Conservation (phyloP, 148 eudicot genomes). For the Simmondsia chinensis region DNA sequence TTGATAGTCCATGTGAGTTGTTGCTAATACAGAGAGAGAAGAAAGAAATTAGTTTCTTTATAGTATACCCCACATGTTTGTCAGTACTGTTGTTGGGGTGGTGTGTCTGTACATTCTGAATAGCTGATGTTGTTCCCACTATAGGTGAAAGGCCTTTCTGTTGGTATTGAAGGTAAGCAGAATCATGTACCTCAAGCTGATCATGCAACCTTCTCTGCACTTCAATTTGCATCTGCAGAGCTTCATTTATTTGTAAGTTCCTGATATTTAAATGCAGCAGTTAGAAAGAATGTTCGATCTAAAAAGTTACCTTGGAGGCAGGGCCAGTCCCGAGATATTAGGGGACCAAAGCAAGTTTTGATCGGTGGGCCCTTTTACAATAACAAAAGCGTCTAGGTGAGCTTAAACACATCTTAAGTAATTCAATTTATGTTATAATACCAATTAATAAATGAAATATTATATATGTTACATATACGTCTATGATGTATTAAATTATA, state of each 20-base stretch:
- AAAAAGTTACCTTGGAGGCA: not conserved
- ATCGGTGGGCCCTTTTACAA: too few relatives aligned
- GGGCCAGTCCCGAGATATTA: too few relatives aligned
- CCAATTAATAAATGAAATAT: too few relatives aligned
- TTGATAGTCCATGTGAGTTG: too few relatives aligned
- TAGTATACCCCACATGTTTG: constrained; percentile 31
- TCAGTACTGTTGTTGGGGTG: constrained; percentile 30
- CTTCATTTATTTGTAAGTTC: constrained; percentile 70
- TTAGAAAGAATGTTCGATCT: constrained; percentile 2
- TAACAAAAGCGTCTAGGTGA: too few relatives aligned
- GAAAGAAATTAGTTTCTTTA: too few relatives aligned
- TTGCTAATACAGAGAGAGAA: too few relatives aligned
- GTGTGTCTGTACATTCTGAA: constrained; percentile 27
- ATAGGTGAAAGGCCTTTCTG: constrained; percentile 31
- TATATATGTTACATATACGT: too few relatives aligned
- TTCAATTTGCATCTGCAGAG: constrained; percentile 88
- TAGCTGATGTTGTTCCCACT: constrained; percentile 27
- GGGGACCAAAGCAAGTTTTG: too few relatives aligned
- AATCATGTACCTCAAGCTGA: constrained; percentile 84
- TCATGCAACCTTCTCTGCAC: constrained; percentile 88
- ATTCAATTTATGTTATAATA: too few relatives aligned
- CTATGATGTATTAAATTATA: too few relatives aligned
- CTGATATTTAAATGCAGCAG: constrained; percentile 20
- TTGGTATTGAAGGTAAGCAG: constrained; percentile 24
- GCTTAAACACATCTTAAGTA: too few relatives aligned